Conservation (phyloP, 192 early-diverging fungal species). For the Backusella mclennaniae region DNA sequence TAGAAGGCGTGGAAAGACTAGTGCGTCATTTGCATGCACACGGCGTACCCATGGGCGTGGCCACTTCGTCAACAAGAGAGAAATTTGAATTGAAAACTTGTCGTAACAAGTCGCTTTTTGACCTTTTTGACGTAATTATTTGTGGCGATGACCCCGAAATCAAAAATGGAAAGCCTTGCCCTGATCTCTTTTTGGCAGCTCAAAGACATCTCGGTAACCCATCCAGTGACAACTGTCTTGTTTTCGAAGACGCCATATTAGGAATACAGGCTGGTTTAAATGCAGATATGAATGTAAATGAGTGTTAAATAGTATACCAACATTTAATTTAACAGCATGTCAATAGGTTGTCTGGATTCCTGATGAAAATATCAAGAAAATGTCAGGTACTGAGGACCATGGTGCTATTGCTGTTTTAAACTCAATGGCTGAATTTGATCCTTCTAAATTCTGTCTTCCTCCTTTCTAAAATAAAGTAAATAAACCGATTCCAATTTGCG, state of each 20-base stretch:
- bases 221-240: constrained; percentile 63
- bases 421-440: constrained; percentile 68
- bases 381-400: constrained; percentile 43
- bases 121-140: constrained; percentile 77
- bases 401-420: constrained; percentile 57
- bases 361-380: constrained; percentile 57
- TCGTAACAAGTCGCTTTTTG: constrained; percentile 70
- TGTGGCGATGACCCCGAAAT: constrained; percentile 88
- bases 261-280: constrained; percentile 81
- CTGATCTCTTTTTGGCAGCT: constrained; percentile 86
- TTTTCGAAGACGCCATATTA: constrained; percentile 90
- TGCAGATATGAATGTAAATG: constrained; percentile 74
- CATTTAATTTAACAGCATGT: not conserved
- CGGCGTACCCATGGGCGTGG: constrained; percentile 79
- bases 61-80: constrained; percentile 78
- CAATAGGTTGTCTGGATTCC: constrained; percentile 83
- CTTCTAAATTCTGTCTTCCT: constrained; percentile 24
- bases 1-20: constrained; percentile 68
- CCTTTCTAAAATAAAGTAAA: not conserved
- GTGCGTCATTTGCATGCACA: constrained; percentile 70
- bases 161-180: constrained; percentile 81
- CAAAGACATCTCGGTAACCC: constrained; percentile 54
- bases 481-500: not conserved
- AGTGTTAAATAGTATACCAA: not conserved
- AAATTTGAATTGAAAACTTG: constrained; percentile 77